Evolutionary conservation across 805 yeast species (phyloP), one percentile per base, ranked within the genome.

Genomic region (Metschnikowia amazonensis): DNA sequence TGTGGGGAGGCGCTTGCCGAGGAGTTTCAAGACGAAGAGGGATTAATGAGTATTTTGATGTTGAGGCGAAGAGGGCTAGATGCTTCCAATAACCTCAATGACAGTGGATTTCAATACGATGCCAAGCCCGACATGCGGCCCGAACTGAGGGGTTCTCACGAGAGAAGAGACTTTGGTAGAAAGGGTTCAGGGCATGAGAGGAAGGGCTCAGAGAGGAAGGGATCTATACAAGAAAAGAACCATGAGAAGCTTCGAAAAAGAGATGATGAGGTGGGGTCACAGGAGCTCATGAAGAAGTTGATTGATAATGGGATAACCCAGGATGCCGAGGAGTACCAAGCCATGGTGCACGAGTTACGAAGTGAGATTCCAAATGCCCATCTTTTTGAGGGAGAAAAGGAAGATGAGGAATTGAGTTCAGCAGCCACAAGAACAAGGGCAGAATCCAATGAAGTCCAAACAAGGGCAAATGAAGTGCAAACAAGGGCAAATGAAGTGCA

Each of bases 1-100:
- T 83, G 88, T 60, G 89, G 88, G 20, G 75, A 73, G 32, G 69
- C 76, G 1, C 59, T 81, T 35, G 78, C 77, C 0, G 75, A 69
- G 17, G 66, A 67, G 13, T 82, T 82, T 52, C 88, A 82, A 53
- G 84, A 77, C 46, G 73, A 75, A 29, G 74, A 77, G 29, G 82
- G 82, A 0, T 48, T 63, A 35, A 54, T 67, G 3, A 66, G 70
- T 27, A 58, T 77, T 6, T 61, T 60, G 21, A 60, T 59, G 25
- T 53, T 79, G 44, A 60, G 54, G 38, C 60, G 59, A 20, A 63
- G 66, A 36, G 64, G 63, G 10, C 38, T 74, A 36, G 75, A 77
- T 54, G 74, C 79, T 0, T 65, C 65, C 49, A 70, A 61, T 48
- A 69, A 68, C 50, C 59, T 77, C 45, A 71, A 60, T 52, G 64